phyloP scores from a whole-genome alignment of 192 early-diverging fungal species.

The Coemansia sp. region DNA sequence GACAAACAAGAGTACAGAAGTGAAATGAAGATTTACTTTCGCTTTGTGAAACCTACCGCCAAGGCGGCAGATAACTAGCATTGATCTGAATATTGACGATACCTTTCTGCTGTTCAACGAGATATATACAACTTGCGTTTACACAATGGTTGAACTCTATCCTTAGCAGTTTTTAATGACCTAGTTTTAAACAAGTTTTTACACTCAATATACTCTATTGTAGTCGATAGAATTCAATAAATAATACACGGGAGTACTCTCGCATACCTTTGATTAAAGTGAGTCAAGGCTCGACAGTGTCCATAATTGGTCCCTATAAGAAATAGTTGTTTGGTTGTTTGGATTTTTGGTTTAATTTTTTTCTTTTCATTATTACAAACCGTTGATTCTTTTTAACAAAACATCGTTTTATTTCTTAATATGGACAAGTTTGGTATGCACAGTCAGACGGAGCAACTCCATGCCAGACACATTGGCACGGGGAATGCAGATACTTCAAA shows the following conservation, averaged over 20 bases:
- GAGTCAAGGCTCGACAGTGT: background rate
- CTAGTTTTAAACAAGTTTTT: background rate
- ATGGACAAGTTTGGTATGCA: slow-evolving; percentile 61
- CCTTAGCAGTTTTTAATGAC: background rate
- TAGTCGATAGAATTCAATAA: too few species aligned
- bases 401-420: background rate
- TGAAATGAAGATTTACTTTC: too few species aligned
- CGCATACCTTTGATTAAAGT: background rate
- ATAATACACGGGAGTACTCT: too few species aligned
- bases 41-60: too few species aligned
- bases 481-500: slow-evolving; percentile 52
- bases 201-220: too few species aligned
- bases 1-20: too few species aligned
- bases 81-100: too few species aligned
- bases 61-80: too few species aligned
- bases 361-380: background rate
- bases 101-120: too few species aligned
- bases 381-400: background rate
- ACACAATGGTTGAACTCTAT: too few species aligned
- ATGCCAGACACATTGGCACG: slow-evolving; percentile 50
- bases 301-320: background rate
- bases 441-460: slow-evolving; percentile 55
- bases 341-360: background rate
- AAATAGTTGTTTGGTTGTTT: background rate
- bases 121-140: too few species aligned